Base-by-base conservation (phyloP, 2,329 filamentous ascomycete genomes). In the Leptographium lundbergii region DNA sequence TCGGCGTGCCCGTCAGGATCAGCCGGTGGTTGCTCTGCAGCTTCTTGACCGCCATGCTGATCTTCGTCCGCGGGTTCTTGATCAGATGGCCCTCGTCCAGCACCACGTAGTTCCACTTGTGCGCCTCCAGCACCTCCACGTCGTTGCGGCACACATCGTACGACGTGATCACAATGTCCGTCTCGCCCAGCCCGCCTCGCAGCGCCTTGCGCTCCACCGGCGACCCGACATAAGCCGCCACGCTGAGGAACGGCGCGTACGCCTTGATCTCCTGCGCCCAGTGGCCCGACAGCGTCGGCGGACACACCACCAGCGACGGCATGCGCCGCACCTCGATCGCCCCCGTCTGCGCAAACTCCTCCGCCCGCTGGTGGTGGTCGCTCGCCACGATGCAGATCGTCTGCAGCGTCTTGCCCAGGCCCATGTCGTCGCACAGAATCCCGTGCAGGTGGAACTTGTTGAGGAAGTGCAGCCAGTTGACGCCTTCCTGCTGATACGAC, bases 361-460 rank as follows among this genome's bases (percentile, higher is more conserved):
- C 89, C 0, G 89, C 90, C 61, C 94, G 86, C 68, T 95, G 79
- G 70, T 99, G 92, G 69, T 99, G 94, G 69, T 99, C 94, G 73
- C 91, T 97, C 11, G 94, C 92, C 51, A 99, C 91, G 67, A 99
- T 99, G 72, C 94, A 99, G 25, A 99, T 82, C 0, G 95, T 99
- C 71, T 99, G 94, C 13, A 99, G 76, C 1, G 94, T 99, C 75
- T 99, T 99, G 56, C 94, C 94, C 32, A 99, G 87, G 68, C 94
- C 94, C 94, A 99, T 99, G 71, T 99, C 94, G 68, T 99, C 94
- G 69, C 94, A 99, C 61, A 99, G 88, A 71, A 99, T 96, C 55
- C 94, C 94, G 66, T 99, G 95, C 1, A 99, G 82, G 67, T 99
- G 92, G 70, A 97, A 99, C 60, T 91, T 91, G 71, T 99, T 99